Percentiles rank a stretch among this genome's conserved stretches.
phyloP scores from a whole-genome alignment of 2,329 filamentous ascomycete species.

The Fusarium camptoceras region DNA sequence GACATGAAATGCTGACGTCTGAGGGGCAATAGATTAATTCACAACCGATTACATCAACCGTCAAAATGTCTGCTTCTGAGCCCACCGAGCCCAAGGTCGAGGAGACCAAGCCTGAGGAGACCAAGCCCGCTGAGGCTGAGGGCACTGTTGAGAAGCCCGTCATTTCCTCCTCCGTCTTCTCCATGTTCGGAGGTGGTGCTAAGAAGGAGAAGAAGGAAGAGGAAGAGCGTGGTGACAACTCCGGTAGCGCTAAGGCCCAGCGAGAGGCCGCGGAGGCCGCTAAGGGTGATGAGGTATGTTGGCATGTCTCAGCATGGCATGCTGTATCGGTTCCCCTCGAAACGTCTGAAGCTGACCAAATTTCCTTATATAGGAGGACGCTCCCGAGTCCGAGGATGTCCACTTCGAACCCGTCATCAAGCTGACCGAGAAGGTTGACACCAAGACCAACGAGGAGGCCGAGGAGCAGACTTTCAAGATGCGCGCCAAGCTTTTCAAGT shows the following conservation, averaged over 20 bases:
- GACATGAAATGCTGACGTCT: constrained; percentile 30
- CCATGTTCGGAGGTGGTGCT: constrained; percentile 97
- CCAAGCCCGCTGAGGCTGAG: constrained; percentile 41
- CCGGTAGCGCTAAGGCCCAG: constrained; percentile 87
- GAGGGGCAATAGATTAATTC: constrained; percentile 28
- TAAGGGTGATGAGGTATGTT: constrained; percentile 68
- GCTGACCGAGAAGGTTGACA: constrained; percentile 96
- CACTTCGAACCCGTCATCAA: constrained; percentile 98
- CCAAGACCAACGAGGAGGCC: constrained; percentile 97
- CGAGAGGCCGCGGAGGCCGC: constrained; percentile 69
- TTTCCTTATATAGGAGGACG: constrained; percentile 64
- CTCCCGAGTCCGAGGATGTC: constrained; percentile 90
- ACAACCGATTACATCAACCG: constrained; percentile 30
- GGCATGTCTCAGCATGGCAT: constrained; percentile 25
- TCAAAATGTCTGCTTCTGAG: constrained; percentile 62
- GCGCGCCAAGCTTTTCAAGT: constrained; percentile 99
- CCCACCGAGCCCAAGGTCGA: constrained; percentile 67
- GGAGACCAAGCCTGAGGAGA: constrained; percentile 54
- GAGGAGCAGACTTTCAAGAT: constrained; percentile 99
- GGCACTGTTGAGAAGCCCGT: constrained; percentile 55
- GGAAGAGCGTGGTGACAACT: constrained; percentile 86
- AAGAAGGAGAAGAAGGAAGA: constrained; percentile 95
- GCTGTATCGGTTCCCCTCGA: constrained; percentile 4
- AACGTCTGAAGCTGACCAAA: constrained; percentile 12
- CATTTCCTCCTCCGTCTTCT: constrained; percentile 80